Conservation (phyloP, 495 filamentous ascomycete genomes). For the Lichina pygmaea region DNA sequence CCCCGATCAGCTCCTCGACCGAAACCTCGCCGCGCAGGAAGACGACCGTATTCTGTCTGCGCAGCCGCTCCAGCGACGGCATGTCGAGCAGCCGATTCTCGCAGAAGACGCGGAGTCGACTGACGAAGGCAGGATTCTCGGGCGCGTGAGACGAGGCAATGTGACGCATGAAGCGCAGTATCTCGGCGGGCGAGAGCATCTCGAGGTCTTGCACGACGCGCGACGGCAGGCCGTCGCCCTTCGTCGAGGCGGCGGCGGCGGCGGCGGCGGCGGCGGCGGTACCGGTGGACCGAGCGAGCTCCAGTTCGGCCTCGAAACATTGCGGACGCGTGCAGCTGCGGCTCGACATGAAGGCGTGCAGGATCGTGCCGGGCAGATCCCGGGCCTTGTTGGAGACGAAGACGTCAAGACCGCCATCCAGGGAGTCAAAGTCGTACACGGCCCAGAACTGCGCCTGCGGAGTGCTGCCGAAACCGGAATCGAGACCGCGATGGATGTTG, state of each 20-base stretch:
- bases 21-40: neutral
- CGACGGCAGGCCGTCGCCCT: conserved; percentile 15
- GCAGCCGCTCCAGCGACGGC: conserved; percentile 21
- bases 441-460: conserved; percentile 25
- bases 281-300: conserved; percentile 15
- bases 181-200: conserved; percentile 23
- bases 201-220: conserved; percentile 24
- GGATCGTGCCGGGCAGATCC: conserved; percentile 20
- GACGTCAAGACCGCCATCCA: conserved; percentile 15
- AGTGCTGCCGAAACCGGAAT: conserved; percentile 25
- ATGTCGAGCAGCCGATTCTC: conserved; percentile 21
- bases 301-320: conserved; percentile 23
- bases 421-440: conserved; percentile 20
- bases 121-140: conserved; percentile 8
- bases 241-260: conserved; percentile 6
- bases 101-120: conserved; percentile 16
- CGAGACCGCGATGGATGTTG: conserved; percentile 18
- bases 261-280: neutral
- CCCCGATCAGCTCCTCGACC: neutral
- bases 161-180: conserved; percentile 22
- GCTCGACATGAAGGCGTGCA: conserved; percentile 29
- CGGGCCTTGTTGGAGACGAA: conserved; percentile 27
- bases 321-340: conserved; percentile 20
- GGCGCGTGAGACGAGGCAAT: conserved; percentile 15
- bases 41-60: conserved; percentile 12